phyloP scores from a whole-genome alignment of 257 asterid genomes.

The Henckelia pumila region DNA sequence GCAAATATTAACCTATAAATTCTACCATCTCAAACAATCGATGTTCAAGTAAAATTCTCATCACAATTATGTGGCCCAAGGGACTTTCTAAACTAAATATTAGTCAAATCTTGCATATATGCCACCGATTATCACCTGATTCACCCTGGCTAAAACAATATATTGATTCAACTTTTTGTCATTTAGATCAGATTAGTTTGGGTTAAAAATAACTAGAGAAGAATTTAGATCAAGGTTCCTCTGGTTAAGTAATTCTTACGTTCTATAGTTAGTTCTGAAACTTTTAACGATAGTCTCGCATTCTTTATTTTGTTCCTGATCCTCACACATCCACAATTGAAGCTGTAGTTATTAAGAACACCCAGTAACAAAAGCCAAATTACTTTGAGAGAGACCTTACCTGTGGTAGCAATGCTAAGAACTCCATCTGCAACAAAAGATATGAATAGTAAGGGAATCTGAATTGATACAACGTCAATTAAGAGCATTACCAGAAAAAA shows the following conservation, averaged over 20 bases:
- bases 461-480: constrained; percentile 1
- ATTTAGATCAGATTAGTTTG: neutral
- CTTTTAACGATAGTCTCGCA: neutral
- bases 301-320: neutral
- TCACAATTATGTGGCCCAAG: too few species aligned
- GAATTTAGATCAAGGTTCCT: neutral
- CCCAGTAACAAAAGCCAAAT: neutral
- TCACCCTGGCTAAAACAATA: neutral
- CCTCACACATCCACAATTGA: neutral
- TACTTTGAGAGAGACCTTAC: constrained; percentile 43
- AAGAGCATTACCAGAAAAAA: constrained; percentile 3
- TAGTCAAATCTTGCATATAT: too few species aligned
- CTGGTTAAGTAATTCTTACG: too few species aligned
- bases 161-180: neutral
- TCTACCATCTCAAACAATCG: too few species aligned
- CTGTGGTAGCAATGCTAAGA: constrained; percentile 60
- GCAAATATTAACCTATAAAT: neutral
- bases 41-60: too few species aligned
- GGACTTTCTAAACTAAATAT: too few species aligned
- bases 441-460: constrained; percentile 28
- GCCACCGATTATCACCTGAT: neutral
- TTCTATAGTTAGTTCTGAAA: neutral
- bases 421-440: constrained; percentile 63
- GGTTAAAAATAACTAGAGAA: neutral
- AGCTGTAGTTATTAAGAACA: constrained; percentile 1